Evolutionary conservation across 352 stramenopile species (phyloP), one percentile per base, ranked within the genome.

Genomic region (Pythium graminicola): DNA sequence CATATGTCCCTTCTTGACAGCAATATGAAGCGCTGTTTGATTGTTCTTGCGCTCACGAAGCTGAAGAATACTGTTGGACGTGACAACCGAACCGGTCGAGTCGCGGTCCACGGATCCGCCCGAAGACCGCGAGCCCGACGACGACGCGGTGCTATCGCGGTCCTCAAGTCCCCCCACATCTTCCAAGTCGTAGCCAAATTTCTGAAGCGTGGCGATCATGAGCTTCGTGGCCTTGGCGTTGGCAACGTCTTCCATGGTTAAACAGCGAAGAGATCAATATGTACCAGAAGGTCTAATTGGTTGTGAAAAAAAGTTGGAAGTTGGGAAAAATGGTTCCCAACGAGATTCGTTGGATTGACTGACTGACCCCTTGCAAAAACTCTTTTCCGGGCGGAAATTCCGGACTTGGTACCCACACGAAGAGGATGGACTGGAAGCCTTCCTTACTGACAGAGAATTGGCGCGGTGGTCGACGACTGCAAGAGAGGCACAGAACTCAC

Each of bases 1-100:
- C 45, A 89, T 64, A 53, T 93, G 82, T 6, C 80, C 82, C 51
- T 93, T 93, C 32, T 85, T 86, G 40, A 80, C 82, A 0, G 82
- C 82, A 31, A 93, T 87, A 57, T 93, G 82, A 24, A 93, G 67
- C 53, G 81, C 82, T 46, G 77, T 91, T 63, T 93, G 82, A 60
- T 85, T 76, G 63, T 91, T 89, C 69, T 89, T 93, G 42, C 67
- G 74, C 52, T 91, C 80, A 13, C 82, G 80, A 0, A 93, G 65
- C 54, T 85, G 72, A 19, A 93, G 53, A 45, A 93, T 89, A 42
- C 78, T 78, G 36, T 72, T 67, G 24, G 73, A 70, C 27, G 60
- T 60, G 52, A 57, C 50, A 23, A 16, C 24, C 24, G 45, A 54
- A 8, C 35, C 20, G 47, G 32, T 54, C 48, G 45, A 57, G 11